phyloP scores from a whole-genome alignment of 163 green algal species.

The Scenedesmus sp. region DNA sequence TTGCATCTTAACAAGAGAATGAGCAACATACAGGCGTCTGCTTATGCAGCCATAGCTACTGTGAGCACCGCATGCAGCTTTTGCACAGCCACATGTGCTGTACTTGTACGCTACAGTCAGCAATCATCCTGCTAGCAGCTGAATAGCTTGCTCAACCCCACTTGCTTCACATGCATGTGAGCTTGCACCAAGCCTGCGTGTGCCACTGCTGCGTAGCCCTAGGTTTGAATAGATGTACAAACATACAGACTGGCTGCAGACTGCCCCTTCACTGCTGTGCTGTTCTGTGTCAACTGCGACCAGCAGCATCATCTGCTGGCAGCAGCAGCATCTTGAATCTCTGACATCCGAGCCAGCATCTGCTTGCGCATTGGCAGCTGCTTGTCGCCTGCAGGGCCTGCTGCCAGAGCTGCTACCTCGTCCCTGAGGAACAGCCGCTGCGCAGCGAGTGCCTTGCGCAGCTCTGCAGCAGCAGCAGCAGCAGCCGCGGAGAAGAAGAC shows the following conservation, averaged over 20 bases:
- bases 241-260: too few species aligned
- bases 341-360: conserved; percentile 2
- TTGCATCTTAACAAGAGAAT: background rate
- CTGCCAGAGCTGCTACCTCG: conserved; percentile 3
- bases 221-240: too few species aligned
- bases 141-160: too few species aligned
- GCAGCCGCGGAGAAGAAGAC: background rate
- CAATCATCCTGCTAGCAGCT: too few species aligned
- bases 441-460: conserved; percentile 45
- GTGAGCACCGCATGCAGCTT: background rate
- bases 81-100: background rate
- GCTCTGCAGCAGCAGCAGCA: conserved; percentile 28
- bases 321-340: conserved; percentile 8
- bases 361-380: conserved; percentile 13
- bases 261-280: background rate
- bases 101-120: background rate
- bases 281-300: too few species aligned
- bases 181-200: too few species aligned
- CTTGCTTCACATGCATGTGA: too few species aligned
- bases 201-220: too few species aligned
- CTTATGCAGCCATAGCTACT: background rate
- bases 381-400: background rate
- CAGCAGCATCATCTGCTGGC: background rate
- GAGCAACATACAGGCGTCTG: background rate
- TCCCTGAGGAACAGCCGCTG: conserved; percentile 30